Evolutionary conservation across 257 asterid species (phyloP).

Genomic region (Gentiana macrophylla): DNA sequence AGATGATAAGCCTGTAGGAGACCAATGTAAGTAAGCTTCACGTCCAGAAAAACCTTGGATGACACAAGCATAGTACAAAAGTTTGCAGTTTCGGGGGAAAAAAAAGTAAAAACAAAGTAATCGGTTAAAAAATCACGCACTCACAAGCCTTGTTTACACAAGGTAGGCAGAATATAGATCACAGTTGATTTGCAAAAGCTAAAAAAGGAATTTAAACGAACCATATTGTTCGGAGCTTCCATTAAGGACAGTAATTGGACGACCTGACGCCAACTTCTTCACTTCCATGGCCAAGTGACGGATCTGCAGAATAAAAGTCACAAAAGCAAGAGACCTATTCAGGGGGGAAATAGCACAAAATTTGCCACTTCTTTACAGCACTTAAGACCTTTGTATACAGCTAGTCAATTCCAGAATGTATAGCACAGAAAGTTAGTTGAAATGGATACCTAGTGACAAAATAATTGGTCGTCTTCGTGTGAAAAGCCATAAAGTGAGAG

Average conservation of each 20-base stretch:
- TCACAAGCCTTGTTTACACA: no score
- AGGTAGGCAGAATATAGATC: background rate
- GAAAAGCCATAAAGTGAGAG: no score
- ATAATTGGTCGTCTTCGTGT: no score
- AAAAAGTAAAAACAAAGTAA: background rate
- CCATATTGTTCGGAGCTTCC: conserved; percentile 55
- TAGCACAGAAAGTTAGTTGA: no score
- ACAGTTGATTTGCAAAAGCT: background rate
- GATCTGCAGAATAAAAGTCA: conserved; percentile 31
- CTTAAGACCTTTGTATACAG: no score
- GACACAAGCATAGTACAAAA: no score
- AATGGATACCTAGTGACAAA: no score
- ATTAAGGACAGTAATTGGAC: conserved; percentile 54
- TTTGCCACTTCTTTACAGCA: conserved; percentile 1
- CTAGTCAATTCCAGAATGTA: no score
- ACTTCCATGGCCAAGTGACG: conserved; percentile 71
- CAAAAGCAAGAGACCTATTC: conserved; percentile 5
- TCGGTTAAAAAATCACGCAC: no score
- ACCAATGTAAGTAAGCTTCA: background rate
- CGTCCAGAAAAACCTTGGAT: no score
- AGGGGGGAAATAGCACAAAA: background rate
- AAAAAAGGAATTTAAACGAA: background rate
- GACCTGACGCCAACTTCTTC: conserved; percentile 45
- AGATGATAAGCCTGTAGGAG: conserved; percentile 37
- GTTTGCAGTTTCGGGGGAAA: background rate